phyloP scores from a whole-genome alignment of 31 red algal species.

The Odonthalia washingtoniensis region DNA sequence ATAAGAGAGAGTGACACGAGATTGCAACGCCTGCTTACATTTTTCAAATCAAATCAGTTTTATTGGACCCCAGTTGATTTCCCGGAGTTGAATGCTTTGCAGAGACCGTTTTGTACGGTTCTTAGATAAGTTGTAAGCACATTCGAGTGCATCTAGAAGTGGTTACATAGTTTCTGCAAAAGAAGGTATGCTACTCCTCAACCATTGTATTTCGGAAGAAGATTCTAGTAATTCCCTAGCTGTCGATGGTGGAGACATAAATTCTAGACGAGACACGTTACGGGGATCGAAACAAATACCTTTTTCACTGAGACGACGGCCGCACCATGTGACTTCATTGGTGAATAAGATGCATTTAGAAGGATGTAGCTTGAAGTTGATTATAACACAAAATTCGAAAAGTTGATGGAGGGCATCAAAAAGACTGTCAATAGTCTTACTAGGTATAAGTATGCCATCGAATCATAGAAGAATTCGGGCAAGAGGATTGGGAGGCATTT shows the following conservation, averaged over 20 bases:
- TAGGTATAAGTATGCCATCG: neutral
- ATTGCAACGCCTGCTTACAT: neutral
- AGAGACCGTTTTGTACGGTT: neutral
- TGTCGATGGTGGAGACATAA: neutral
- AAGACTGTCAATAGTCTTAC: neutral
- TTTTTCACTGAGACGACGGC: neutral
- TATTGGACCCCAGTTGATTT: neutral
- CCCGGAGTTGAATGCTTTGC: too few species aligned
- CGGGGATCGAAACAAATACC: neutral
- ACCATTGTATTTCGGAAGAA: neutral
- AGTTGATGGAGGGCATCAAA: neutral
- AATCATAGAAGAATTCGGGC: neutral
- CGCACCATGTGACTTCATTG: neutral
- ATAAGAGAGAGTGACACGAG: neutral
- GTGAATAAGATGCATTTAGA: too few species aligned
- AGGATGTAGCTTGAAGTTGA: conserved; percentile 3
- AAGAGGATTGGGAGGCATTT: neutral
- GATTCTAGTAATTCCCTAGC: neutral
- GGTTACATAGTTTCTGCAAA: neutral
- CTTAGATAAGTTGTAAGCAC: neutral
- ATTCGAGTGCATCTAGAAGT: neutral
- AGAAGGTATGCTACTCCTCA: neutral
- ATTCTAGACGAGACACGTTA: neutral
- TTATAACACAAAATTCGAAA: neutral
- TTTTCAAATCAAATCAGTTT: neutral